Conservation (phyloP, 257 asterid genomes). For the Capsicum rhomboideum region DNA sequence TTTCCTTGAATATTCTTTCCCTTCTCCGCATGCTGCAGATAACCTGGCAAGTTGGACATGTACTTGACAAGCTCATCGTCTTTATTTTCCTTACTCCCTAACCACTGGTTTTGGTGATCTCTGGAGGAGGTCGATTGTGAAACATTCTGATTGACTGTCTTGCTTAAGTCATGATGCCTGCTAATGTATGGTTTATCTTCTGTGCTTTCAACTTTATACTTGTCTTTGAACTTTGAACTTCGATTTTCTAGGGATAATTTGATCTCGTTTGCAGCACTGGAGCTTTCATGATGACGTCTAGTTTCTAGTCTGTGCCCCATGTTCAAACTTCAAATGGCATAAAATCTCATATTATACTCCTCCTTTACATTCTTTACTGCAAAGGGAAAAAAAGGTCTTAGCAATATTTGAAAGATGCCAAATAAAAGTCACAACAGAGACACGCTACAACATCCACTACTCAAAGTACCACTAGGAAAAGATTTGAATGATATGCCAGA, state of each 20-base stretch:
- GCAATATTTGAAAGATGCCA: background rate
- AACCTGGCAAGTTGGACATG: constrained; percentile 86
- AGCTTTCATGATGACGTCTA: constrained; percentile 15
- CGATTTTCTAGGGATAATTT: constrained; percentile 14
- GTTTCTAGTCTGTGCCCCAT: constrained; percentile 29
- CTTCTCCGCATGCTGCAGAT: constrained; percentile 62
- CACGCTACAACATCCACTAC: background rate
- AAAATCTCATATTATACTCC: background rate
- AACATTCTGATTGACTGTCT: constrained; percentile 18
- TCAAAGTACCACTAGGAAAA: background rate
- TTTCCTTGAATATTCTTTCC: constrained; percentile 57
- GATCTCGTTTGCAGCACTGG: constrained; percentile 8
- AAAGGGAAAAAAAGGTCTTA: background rate
- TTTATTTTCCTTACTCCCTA: constrained; percentile 15
- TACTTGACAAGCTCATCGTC: constrained; percentile 80
- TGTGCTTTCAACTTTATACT: constrained; percentile 19
- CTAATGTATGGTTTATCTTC: constrained; percentile 34
- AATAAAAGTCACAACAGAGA: background rate
- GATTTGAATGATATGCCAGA: background rate
- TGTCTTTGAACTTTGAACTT: constrained; percentile 19
- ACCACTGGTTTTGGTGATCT: constrained; percentile 20
- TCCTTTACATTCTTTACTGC: background rate
- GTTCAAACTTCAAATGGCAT: constrained; percentile 12
- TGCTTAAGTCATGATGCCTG: constrained; percentile 17
- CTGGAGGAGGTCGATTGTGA: constrained; percentile 22